These are phyloP conservation scores for Mycena galopus DNA, from an alignment of 768 basidiomycete genomes.

Conservation along the genomic window DNA sequence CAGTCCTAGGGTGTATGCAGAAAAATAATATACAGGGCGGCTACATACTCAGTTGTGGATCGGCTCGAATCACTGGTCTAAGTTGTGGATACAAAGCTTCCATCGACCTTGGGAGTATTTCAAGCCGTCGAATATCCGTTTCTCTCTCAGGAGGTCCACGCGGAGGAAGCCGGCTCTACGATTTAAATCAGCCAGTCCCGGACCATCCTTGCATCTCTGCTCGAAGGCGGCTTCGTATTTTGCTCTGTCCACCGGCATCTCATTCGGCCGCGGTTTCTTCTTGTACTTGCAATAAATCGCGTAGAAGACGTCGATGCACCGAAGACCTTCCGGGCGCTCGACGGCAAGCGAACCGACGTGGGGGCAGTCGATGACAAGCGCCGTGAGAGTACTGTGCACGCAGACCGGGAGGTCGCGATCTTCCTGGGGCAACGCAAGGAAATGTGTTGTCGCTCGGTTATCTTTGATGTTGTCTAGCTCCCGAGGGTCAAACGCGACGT, in stretches of 20 bases:
- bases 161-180: slow-evolving; percentile 62
- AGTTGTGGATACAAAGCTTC: slow-evolving; percentile 27
- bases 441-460: slow-evolving; percentile 29
- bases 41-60: too few species aligned
- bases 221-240: slow-evolving; percentile 58
- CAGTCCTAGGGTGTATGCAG: too few species aligned
- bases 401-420: slow-evolving; percentile 60
- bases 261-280: slow-evolving; percentile 44
- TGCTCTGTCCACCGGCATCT: slow-evolving; percentile 35
- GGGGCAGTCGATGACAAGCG: slow-evolving; percentile 64
- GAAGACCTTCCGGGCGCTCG: slow-evolving; percentile 57
- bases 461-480: slow-evolving; percentile 29
- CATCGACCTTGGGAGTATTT: slow-evolving; percentile 47
- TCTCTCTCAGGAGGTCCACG: slow-evolving; percentile 67
- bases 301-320: slow-evolving; percentile 70
- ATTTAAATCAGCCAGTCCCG: slow-evolving; percentile 56
- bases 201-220: slow-evolving; percentile 59
- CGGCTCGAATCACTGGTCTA: too few species aligned
- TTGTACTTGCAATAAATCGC: slow-evolving; percentile 68
- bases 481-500: slow-evolving; percentile 34
- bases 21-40: slow-evolving; percentile 21
- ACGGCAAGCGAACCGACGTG: slow-evolving; percentile 56
- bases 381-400: slow-evolving; percentile 55
- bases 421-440: slow-evolving; percentile 47
- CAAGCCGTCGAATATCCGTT: slow-evolving; percentile 67